phyloP scores from a whole-genome alignment of 129 eudicot genomes.

The Flaveria brownii region DNA sequence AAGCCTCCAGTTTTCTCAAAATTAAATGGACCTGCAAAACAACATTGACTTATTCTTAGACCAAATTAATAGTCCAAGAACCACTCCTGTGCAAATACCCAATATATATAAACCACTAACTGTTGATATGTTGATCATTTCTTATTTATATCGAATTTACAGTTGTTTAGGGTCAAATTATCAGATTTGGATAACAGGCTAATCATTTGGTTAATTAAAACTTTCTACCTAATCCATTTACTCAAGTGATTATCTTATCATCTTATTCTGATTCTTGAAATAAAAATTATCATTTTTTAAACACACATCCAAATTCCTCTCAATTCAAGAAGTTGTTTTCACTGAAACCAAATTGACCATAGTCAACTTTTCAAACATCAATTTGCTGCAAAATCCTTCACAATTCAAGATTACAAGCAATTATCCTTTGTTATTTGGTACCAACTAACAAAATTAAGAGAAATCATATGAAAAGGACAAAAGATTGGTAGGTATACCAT shows the following conservation, averaged over 20 bases:
- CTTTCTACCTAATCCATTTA: not conserved
- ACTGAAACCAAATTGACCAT: constrained; percentile 18
- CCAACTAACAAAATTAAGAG: not conserved
- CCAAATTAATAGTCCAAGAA: not conserved
- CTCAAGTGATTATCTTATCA: constrained; percentile 4
- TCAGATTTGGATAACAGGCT: not conserved
- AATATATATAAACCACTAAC: constrained; percentile 7
- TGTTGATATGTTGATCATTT: not conserved
- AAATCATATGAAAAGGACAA: not conserved
- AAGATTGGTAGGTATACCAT: constrained; percentile 47
- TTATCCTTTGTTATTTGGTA: constrained; percentile 20
- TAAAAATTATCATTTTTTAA: not conserved
- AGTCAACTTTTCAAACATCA: constrained; percentile 24
- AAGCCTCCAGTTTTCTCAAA: constrained; percentile 65
- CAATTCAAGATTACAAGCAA: constrained; percentile 8
- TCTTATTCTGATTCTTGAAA: not conserved
- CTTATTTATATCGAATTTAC: not conserved
- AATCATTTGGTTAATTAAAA: not conserved
- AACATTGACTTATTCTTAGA: constrained; percentile 6
- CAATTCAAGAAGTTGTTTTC: constrained; percentile 13
- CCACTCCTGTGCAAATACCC: not conserved
- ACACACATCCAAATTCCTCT: not conserved
- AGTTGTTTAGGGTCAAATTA: not conserved
- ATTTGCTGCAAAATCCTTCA: constrained; percentile 9
- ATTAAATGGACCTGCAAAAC: constrained; percentile 81